A percentile compares a stretch with the other conserved stretches of the same genome.
Evolutionary conservation across 129 eudicot species (phyloP).

Genomic region (Smallanthus sonchifolius): DNA sequence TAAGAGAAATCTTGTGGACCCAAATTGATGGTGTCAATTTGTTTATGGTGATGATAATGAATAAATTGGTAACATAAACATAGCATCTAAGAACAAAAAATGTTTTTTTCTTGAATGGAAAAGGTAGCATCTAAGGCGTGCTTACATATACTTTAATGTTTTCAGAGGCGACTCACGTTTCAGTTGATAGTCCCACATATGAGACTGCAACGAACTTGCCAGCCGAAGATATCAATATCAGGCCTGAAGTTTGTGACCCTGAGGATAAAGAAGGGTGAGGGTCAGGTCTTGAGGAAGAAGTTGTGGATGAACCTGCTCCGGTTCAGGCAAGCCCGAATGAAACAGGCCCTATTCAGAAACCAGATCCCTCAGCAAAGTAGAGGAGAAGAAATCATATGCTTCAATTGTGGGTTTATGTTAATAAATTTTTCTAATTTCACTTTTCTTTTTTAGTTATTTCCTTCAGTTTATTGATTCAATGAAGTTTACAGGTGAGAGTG

Average conservation of each 20-base stretch:
- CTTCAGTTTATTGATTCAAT: background rate
- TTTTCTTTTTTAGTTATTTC: background rate
- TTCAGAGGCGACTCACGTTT: constrained; percentile 38
- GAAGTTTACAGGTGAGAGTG: constrained; percentile 39
- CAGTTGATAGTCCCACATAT: constrained; percentile 28
- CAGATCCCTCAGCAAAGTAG: constrained; percentile 45
- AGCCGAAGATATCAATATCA: constrained; percentile 34
- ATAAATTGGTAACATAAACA: background rate
- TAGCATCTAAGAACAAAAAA: background rate
- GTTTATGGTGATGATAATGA: too few relatives aligned
- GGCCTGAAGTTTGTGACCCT: constrained; percentile 43
- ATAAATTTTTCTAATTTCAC: background rate
- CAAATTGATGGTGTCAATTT: background rate
- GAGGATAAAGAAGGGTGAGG: constrained; percentile 35
- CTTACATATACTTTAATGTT: constrained; percentile 17
- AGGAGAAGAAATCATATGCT: constrained; percentile 77
- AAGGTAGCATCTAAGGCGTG: background rate
- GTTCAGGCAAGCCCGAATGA: constrained; percentile 22
- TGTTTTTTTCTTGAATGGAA: background rate
- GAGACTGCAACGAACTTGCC: constrained; percentile 28
- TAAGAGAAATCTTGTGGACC: background rate
- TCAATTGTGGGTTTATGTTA: constrained; percentile 50
- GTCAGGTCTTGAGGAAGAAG: constrained; percentile 44
- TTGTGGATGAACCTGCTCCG: constrained; percentile 30
- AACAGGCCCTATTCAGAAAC: constrained; percentile 4